Evolutionary conservation across 2,329 filamentous ascomycete genomes (phyloP).

Genomic region (Beauveria sp.): DNA sequence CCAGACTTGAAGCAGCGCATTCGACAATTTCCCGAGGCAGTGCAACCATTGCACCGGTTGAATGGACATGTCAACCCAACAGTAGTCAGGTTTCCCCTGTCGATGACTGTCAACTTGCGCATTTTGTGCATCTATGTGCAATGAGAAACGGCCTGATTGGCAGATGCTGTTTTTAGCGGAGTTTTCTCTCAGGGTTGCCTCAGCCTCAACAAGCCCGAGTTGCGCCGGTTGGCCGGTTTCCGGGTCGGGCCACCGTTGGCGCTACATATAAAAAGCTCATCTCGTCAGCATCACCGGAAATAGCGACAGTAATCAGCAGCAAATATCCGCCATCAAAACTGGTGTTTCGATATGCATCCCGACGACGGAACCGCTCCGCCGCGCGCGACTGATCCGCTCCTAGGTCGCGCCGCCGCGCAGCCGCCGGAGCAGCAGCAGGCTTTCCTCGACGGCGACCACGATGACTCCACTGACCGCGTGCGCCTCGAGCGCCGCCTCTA

Average conservation of each 20-base stretch:
- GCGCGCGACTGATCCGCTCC: not conserved
- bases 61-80: not conserved
- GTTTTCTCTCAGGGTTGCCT: not conserved
- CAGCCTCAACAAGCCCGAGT: not conserved
- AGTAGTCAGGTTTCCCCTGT: not conserved
- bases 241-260: slow-evolving; percentile 8
- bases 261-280: no score
- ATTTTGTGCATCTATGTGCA: not conserved
- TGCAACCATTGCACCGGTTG: no score
- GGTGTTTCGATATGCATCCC: not conserved
- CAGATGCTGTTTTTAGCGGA: not conserved
- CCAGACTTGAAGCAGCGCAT: no score
- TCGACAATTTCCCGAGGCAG: no score
- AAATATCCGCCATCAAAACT: not conserved
- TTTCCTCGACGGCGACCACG: not conserved
- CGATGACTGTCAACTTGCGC: not conserved
- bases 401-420: not conserved
- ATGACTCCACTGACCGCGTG: not conserved
- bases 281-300: not conserved
- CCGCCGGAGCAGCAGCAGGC: not conserved
- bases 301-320: not conserved
- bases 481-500: slow-evolving; percentile 34
- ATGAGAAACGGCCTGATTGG: not conserved
- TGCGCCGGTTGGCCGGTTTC: not conserved
- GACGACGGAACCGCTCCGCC: not conserved